Evolutionary conservation across 768 basidiomycete species (phyloP), one percentile per base, ranked within the genome.

Genomic region (Mrakia frigida): DNA sequence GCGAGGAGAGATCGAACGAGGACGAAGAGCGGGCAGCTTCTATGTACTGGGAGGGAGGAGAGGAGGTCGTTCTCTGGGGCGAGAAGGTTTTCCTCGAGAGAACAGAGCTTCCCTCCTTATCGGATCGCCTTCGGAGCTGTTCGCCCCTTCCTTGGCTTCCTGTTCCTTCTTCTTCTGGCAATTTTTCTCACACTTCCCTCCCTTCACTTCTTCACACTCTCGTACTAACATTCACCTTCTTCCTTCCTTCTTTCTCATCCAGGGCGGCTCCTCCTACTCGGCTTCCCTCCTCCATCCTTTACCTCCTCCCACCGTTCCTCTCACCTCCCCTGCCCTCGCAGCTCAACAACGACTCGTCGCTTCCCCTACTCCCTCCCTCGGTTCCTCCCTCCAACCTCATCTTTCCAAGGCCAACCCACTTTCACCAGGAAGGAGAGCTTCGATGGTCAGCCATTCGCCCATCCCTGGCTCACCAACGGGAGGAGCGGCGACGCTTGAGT

Each of bases 381-480:
- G 14, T 28, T 37, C 53, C 56, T 25, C 56, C 2, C 18, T 52
- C 56, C 50, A 18, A 5, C 39, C 52, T 35, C 56, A 52, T 28
- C 72, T 77, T 3, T 73, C 72, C n/a, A 73, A 74, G n/a, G 46
- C 76, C 46, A 77, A 77, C 72, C 72, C 71, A 6, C 35, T 73
- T 35, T 63, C 59, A 0, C 76, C 76, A 3, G 71, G 71, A n/a
- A 41, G 76, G 46, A 21, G 76, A 31, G 71, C 76, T 23, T 68
- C 63, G 25, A 70, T 77, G 63, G 76, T 73, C 69, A 52, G 37
- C 53, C 73, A 74, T 46, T 39, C 37, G 39, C 35, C 67, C 6
- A 35, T 6, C 9, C 25, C 39, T 18, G 35, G n/a, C 9, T 67
- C 74, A 6, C 37, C 63, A 13, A 46, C 33, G 33, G 63, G 65